Evolutionary conservation across 2,329 filamentous ascomycete species (phyloP).

Genomic region (Stromatinia cepivora): DNA sequence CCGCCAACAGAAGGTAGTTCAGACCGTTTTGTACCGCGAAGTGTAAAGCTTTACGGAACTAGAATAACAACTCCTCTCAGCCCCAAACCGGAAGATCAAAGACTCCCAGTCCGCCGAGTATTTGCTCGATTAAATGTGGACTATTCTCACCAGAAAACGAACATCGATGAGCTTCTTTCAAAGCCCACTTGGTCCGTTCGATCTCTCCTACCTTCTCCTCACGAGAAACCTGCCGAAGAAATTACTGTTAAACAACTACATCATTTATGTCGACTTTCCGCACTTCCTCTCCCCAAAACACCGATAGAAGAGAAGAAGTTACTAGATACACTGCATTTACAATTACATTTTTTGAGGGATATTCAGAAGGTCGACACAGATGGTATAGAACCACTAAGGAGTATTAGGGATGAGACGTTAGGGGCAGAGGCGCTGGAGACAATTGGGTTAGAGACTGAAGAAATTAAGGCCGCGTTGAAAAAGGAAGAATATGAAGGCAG

Average conservation of each 20-base stretch:
- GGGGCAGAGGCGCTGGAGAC: constrained; percentile 56
- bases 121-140: background rate
- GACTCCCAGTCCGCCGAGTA: constrained; percentile 5
- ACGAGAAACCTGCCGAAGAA: constrained; percentile 35
- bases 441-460: constrained; percentile 52
- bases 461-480: constrained; percentile 51
- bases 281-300: constrained; percentile 70
- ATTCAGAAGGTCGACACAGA: constrained; percentile 77
- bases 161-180: constrained; percentile 54
- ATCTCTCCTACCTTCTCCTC: constrained; percentile 61
- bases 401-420: constrained; percentile 77
- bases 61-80: background rate
- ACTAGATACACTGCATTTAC: constrained; percentile 72
- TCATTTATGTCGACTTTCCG: constrained; percentile 86
- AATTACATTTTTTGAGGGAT: constrained; percentile 87
- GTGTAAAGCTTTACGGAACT: constrained; percentile 17
- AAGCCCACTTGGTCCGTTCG: constrained; percentile 82
- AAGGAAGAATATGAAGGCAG: constrained; percentile 61
- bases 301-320: constrained; percentile 66
- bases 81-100: constrained; percentile 15
- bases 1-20: background rate
- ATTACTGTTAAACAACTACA: constrained; percentile 65
- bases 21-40: background rate
- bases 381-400: constrained; percentile 70
- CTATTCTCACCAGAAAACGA: constrained; percentile 19